Base-by-base conservation (phyloP, 2,329 filamentous ascomycete species). In the Stemphylium vesicarium region DNA sequence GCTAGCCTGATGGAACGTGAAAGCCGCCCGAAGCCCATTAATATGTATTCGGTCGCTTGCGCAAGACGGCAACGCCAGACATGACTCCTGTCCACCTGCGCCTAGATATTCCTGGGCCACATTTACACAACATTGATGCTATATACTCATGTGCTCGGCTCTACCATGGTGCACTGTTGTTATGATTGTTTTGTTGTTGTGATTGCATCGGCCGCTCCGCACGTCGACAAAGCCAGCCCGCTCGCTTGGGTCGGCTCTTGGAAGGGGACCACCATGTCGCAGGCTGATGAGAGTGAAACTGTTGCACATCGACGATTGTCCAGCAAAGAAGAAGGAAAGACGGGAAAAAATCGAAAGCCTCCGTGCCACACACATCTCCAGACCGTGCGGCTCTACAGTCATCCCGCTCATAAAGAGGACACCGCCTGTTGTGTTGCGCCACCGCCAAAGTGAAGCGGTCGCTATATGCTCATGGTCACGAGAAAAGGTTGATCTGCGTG, bases 21-120 rank as follows among this genome's bases (percentile, higher is more conserved):
- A 56, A 29, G 56, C 53, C 61, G 63, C 63, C 58, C 65, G 50
- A 61, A 56, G 57, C 63, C 64, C 62, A 54, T 65, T 66, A 60
- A 65, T 66, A 63, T 62, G 54, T 57, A 56, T 56, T 50, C 53
- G 42, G 59, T 60, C 53, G 59, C 58, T 62, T 64, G 58, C 55
- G 43, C 52, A 33, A 53, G 39, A 52, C 26, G 8, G 26, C 26
- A 29, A 29, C 26, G 8, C 26, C 26, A 10, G 4, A 29, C 26
- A 10, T 29, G 26, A 29, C 26, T 29, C 26, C 7, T 4, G 24
- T 6, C 24, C 24, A 26, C 24, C 8, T 26, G 24, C 4, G 24
- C 24, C 24, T 7, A 26, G 24, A 26, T 6, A 26, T 26, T 7
- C 24, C 24, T 26, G 24, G 26, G 26, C 26, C 26, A 29, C 26